Percentiles rank a stretch among this genome's conserved stretches.
Evolutionary conservation across 1,284 basidiomycete genomes (phyloP).

Genomic region (Microbotryum lychnidis-dioicae): DNA sequence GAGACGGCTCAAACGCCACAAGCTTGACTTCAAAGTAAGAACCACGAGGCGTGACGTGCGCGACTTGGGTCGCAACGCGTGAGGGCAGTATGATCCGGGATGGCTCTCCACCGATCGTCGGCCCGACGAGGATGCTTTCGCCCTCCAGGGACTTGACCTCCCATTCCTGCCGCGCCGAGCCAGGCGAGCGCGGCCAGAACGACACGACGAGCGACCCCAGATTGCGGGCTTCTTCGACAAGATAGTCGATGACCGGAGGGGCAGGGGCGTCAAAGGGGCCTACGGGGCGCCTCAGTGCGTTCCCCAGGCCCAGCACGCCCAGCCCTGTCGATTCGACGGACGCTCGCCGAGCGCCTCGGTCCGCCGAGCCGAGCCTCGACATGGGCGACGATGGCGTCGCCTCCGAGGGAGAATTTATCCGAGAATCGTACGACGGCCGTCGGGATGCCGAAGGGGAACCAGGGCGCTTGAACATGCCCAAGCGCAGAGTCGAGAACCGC

Average conservation of each 20-base stretch:
- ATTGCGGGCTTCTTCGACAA: constrained; percentile 32
- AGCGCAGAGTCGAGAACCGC: background rate
- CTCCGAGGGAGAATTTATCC: no score
- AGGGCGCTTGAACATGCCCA: no score
- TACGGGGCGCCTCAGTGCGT: no score
- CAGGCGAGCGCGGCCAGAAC: constrained; percentile 21
- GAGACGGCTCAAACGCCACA: constrained; percentile 32
- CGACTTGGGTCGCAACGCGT: constrained; percentile 50
- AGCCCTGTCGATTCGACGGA: background rate
- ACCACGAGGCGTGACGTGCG: constrained; percentile 27
- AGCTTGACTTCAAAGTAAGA: constrained; percentile 65
- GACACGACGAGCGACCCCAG: constrained; percentile 31
- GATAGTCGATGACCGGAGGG: constrained; percentile 15
- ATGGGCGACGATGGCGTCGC: background rate
- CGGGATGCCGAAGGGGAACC: no score
- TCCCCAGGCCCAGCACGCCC: constrained; percentile 2
- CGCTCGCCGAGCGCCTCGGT: background rate
- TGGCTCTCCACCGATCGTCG: constrained; percentile 7
- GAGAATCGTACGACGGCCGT: no score
- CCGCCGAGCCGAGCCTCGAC: background rate
- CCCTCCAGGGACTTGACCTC: constrained; percentile 47
- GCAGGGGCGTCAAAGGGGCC: no score
- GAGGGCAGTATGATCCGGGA: constrained; percentile 57
- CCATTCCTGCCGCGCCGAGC: constrained; percentile 2
- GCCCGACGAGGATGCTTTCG: constrained; percentile 45